These are phyloP conservation scores for Liquidambar formosana DNA, from an alignment of 164 flowering plant species.

Conservation along the genomic window DNA sequence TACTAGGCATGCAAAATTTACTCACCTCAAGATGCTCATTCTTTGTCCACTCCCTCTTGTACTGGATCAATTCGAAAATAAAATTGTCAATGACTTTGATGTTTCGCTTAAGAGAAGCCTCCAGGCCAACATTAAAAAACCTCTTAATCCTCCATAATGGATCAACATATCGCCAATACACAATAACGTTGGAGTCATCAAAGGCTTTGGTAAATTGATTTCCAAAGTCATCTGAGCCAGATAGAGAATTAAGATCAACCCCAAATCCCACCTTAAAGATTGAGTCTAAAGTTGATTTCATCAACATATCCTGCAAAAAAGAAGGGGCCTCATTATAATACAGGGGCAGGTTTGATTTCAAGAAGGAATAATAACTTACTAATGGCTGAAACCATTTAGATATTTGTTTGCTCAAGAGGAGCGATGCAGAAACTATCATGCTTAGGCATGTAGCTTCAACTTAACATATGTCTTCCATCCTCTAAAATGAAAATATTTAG, in stretches of 20 bases:
- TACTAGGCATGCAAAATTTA: neutral
- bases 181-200: conserved; percentile 24
- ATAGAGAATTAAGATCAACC: conserved; percentile 21
- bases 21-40: conserved; percentile 23
- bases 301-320: conserved; percentile 26
- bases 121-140: conserved; percentile 31
- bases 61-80: conserved; percentile 22
- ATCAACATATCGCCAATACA: conserved; percentile 26
- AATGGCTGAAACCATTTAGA: too few species aligned
- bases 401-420: too few species aligned
- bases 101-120: conserved; percentile 29
- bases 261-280: conserved; percentile 36
- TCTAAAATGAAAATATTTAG: too few species aligned
- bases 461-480: too few species aligned
- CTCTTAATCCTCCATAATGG: conserved; percentile 32
- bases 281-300: conserved; percentile 14
- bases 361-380: too few species aligned
- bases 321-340: neutral
- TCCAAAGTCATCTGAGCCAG: conserved; percentile 19
- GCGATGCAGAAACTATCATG: too few species aligned
- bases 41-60: conserved; percentile 31
- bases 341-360: too few species aligned
- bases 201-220: conserved; percentile 28
- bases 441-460: too few species aligned
- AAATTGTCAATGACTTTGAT: conserved; percentile 32